Percentiles rank a stretch among this genome's conserved stretches.
Evolutionary conservation across 1,139 yeast genomes (phyloP).

Genomic region (Barnettozyma hawaiiensis): DNA sequence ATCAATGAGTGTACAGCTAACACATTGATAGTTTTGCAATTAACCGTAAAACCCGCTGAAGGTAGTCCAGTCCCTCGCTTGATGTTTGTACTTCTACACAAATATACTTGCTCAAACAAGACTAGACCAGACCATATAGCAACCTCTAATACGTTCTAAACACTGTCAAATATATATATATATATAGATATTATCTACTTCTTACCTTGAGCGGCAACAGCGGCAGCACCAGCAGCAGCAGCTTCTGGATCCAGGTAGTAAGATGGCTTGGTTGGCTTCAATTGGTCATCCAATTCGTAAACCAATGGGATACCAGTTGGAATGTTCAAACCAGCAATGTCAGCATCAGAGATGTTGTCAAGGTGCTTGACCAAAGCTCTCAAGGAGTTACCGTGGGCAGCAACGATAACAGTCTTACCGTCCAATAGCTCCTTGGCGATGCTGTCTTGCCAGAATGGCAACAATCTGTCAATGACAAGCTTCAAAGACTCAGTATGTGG

Average conservation of each 20-base stretch:
- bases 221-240: conserved; percentile 99
- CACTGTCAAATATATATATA: background rate
- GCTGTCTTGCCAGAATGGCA: conserved; percentile 97
- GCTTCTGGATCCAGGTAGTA: conserved; percentile 99
- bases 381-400: conserved; percentile 98
- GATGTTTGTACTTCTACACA: too few relatives aligned
- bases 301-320: conserved; percentile 99
- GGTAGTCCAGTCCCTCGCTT: too few relatives aligned
- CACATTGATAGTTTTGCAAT: too few relatives aligned
- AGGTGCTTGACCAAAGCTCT: conserved; percentile 96
- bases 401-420: conserved; percentile 87
- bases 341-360: conserved; percentile 88
- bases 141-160: background rate
- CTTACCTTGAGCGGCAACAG: conserved; percentile 96
- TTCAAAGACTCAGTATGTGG: conserved; percentile 95
- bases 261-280: conserved; percentile 88
- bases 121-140: background rate
- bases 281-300: conserved; percentile 83
- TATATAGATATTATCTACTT: too few relatives aligned
- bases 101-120: too few relatives aligned
- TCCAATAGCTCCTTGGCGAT: conserved; percentile 78
- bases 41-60: too few relatives aligned
- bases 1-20: too few relatives aligned
- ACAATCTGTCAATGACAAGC: conserved; percentile 91
- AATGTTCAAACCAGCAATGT: conserved; percentile 89